These are phyloP conservation scores for Flaveria brownii DNA, from an alignment of 129 eudicot species.

Conservation along the genomic window DNA sequence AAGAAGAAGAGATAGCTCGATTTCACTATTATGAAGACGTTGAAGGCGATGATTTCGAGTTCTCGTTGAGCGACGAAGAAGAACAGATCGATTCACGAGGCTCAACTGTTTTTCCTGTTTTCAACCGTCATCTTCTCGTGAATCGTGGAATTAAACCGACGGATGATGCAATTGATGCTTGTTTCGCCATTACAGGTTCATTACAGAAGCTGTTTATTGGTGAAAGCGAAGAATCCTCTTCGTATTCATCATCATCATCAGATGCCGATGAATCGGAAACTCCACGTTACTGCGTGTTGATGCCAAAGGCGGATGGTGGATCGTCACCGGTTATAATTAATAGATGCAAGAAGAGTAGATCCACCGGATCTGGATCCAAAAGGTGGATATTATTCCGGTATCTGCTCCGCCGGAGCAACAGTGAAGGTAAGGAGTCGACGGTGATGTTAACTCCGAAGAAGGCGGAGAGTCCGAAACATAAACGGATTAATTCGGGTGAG, in stretches of 20 bases:
- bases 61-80: constrained; percentile 12
- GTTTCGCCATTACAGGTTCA: constrained; percentile 18
- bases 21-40: no score
- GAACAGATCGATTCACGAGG: background rate
- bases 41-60: no score
- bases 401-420: constrained; percentile 58
- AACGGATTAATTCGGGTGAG: constrained; percentile 28
- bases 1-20: background rate
- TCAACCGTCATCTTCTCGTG: constrained; percentile 40
- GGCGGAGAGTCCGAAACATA: constrained; percentile 41
- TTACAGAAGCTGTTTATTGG: constrained; percentile 37
- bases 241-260: constrained; percentile 67
- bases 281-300: no score
- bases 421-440: constrained; percentile 56
- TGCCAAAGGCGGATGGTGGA: no score
- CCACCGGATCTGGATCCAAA: constrained; percentile 63
- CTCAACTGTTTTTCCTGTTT: constrained; percentile 29
- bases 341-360: constrained; percentile 57
- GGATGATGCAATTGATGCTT: constrained; percentile 3
- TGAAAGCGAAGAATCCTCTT: constrained; percentile 40
- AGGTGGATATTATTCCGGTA: constrained; percentile 53
- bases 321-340: no score
- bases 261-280: constrained; percentile 45
- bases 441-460: no score
- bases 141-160: background rate